Evolutionary conservation across 352 stramenopile genomes (phyloP).

Genomic region (Pythium biforme): DNA sequence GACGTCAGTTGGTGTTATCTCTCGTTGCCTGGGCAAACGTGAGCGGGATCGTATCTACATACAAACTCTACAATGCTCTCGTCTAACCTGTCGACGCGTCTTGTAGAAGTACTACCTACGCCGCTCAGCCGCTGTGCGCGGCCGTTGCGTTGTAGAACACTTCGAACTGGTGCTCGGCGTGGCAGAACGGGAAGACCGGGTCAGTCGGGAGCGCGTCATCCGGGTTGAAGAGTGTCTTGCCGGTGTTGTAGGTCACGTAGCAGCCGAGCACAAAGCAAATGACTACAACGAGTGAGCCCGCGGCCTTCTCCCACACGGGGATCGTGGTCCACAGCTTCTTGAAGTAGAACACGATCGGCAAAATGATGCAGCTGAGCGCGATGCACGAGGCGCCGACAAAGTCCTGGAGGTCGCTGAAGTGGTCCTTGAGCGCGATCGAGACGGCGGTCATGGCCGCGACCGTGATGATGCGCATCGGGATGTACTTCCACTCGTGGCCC

Average conservation of each 20-base stretch:
- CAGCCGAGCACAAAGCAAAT: constrained; percentile 38
- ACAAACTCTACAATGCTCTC: no score
- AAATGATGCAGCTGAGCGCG: no score
- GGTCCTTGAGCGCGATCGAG: constrained; percentile 31
- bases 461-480: constrained; percentile 50
- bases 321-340: constrained; percentile 51
- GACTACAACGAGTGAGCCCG: constrained; percentile 37
- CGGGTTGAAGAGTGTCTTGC: constrained; percentile 42
- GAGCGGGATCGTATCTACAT: no score
- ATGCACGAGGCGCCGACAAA: no score
- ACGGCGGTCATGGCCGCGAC: constrained; percentile 41
- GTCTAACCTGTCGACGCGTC: no score
- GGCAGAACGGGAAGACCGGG: constrained; percentile 61
- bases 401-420: constrained; percentile 33
- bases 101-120: no score
- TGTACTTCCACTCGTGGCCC: constrained; percentile 41
- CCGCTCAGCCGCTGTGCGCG: not conserved
- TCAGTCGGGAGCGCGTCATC: constrained; percentile 4
- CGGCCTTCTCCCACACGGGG: constrained; percentile 33
- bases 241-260: constrained; percentile 50
- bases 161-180: constrained; percentile 39
- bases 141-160: constrained; percentile 51
- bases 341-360: constrained; percentile 32
- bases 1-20: no score
- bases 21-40: no score